These are phyloP conservation scores for Dichomitus squalens DNA, from an alignment of 1,284 basidiomycete genomes.

Conservation along the genomic window DNA sequence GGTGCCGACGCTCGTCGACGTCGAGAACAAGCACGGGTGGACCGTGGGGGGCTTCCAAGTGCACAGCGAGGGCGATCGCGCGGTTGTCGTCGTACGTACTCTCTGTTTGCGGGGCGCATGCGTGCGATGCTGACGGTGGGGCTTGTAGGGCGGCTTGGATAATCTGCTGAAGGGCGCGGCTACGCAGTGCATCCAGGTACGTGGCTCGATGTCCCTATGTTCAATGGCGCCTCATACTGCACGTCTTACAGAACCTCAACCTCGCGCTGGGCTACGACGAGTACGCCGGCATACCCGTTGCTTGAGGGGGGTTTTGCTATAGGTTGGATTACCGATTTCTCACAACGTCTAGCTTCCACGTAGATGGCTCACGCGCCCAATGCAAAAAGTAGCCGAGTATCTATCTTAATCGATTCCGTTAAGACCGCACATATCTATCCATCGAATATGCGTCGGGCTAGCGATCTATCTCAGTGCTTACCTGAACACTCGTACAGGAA, in stretches of 20 bases:
- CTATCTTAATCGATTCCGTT: not conserved
- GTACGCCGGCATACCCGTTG: slow-evolving; percentile 75
- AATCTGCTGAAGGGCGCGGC: slow-evolving; percentile 98
- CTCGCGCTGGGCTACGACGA: slow-evolving; percentile 93
- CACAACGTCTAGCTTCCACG: not conserved
- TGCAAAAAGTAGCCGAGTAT: slow-evolving; percentile 9
- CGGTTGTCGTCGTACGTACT: slow-evolving; percentile 82
- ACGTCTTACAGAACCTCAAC: slow-evolving; percentile 80
- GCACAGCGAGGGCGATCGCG: slow-evolving; percentile 85
- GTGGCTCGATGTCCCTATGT: slow-evolving; percentile 27
- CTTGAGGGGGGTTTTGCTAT: too few species aligned
- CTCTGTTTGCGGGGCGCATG: slow-evolving; percentile 8
- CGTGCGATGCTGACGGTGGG: slow-evolving; percentile 4
- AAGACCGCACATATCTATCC: too few species aligned
- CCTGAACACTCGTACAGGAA: too few species aligned
- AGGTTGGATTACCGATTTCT: too few species aligned
- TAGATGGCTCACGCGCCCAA: not conserved
- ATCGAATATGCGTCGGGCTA: too few species aligned
- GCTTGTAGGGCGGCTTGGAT: slow-evolving; percentile 81
- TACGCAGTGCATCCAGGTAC: slow-evolving; percentile 93
- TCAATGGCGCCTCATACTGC: not conserved
- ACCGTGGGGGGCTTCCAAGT: slow-evolving; percentile 93
- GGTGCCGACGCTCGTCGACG: slow-evolving; percentile 80
- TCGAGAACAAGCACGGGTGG: slow-evolving; percentile 87
- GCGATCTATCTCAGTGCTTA: too few species aligned